Base-by-base conservation (phyloP, 2,329 filamentous ascomycete genomes). In the Aspergillus hiratsukae region DNA sequence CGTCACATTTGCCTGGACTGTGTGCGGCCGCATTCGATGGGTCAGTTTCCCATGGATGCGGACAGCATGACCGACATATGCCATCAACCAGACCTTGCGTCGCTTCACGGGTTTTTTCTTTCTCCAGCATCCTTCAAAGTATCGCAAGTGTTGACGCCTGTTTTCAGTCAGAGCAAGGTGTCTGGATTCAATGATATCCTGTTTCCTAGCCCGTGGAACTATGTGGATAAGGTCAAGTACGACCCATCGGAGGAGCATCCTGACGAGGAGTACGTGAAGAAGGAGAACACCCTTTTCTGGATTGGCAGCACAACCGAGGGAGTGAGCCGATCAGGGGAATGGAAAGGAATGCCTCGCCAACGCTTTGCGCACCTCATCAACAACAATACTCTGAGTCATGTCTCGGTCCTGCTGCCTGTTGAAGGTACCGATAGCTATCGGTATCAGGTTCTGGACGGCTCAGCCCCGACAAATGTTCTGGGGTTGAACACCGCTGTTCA, bases 101-200 rank as follows among this genome's bases (percentile, higher is more conserved):
- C 86, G 58, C 78, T 93, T 1, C 89, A 93, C 64, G 87, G 89
- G 45, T 85, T 93, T 66, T 85, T 89, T 68, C 78, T 89, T 43
- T 84, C 83, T 0, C 83, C 87, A 0, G 82, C 87, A 7, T 78
- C 82, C 0, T 78, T 84, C 60, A 82, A 83, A 50, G 82, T 86
- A 0, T 81, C 87, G 1, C 81, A 84, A 58, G 79, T 86, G 21
- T 78, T 94, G 3, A 73, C 88, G 2, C 90, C 90, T 0, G 77
- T 94, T 10, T 94, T 94, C 73, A 89, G 89, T 59, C 81, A 88
- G 56, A 87, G 85, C 50, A 91, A 90, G 64, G 84, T 87, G 1
- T 79, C 83, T 48, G 85, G 86, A 4, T 93, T 89, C 73, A 84
- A 82, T 60, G 90, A 95, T 68, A 89, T 95, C 35, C 73, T 92